Percentiles rank a stretch among this genome's conserved stretches.
phyloP scores from a whole-genome alignment of 2,329 filamentous ascomycete genomes.

The Onygenales sp. region DNA sequence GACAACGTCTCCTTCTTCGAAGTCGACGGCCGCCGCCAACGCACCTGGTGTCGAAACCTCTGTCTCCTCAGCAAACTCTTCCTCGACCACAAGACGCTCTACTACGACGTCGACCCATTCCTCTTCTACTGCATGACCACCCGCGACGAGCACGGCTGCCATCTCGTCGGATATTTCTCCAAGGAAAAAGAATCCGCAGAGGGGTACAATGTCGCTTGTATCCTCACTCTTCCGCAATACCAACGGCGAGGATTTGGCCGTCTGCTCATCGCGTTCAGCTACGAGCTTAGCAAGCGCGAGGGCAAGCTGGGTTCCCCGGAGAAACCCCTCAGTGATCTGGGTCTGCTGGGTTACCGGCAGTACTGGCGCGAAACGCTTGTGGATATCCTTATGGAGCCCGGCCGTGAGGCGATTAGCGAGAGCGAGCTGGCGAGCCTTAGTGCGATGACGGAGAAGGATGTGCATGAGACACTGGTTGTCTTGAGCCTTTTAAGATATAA shows the following conservation, averaged over 20 bases:
- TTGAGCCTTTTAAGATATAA: constrained; percentile 93
- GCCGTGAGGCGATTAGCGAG: constrained; percentile 61
- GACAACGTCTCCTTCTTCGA: constrained; percentile 91
- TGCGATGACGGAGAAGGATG: constrained; percentile 95
- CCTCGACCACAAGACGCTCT: constrained; percentile 94
- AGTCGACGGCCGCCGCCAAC: constrained; percentile 92
- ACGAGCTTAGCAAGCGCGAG: constrained; percentile 92
- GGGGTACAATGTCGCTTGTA: constrained; percentile 96
- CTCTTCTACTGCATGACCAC: constrained; percentile 96
- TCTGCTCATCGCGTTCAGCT: constrained; percentile 91
- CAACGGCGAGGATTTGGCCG: constrained; percentile 91
- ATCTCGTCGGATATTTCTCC: constrained; percentile 98
- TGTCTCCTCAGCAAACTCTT: constrained; percentile 95
- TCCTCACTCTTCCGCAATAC: constrained; percentile 90
- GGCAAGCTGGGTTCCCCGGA: constrained; percentile 92
- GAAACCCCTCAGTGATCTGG: constrained; percentile 89
- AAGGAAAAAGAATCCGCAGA: constrained; percentile 98
- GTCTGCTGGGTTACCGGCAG: constrained; percentile 85
- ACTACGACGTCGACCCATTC: constrained; percentile 96
- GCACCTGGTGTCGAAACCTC: constrained; percentile 97
- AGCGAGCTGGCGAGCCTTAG: constrained; percentile 70
- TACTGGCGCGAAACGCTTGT: constrained; percentile 97
- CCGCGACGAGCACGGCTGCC: constrained; percentile 81
- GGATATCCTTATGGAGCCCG: constrained; percentile 67
- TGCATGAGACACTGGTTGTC: constrained; percentile 87